phyloP scores from a whole-genome alignment of 1,284 basidiomycete genomes.

The Ceratobasidium theobromae region DNA sequence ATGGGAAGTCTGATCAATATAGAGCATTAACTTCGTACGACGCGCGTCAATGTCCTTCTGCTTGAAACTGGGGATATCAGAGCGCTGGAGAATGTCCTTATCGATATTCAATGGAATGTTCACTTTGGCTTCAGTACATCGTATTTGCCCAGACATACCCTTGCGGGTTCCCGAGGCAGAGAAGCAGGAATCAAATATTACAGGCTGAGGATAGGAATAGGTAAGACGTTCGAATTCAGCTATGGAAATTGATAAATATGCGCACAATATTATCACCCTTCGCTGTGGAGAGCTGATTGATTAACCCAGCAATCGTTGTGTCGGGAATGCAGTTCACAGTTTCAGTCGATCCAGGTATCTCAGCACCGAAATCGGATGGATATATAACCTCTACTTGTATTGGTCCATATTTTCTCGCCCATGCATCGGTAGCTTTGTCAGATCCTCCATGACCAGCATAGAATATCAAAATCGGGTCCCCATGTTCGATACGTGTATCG shows the following conservation, averaged over 20 bases:
- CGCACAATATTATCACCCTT: constrained; percentile 6
- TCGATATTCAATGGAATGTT: neutral
- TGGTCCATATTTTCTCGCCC: neutral
- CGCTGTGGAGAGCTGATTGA: neutral
- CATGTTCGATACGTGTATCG: neutral
- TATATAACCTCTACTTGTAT: neutral
- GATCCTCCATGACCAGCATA: neutral
- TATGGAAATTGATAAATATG: neutral
- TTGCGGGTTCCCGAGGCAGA: neutral
- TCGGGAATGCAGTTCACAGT: neutral
- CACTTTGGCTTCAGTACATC: neutral
- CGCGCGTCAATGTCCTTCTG: neutral
- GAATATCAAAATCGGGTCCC: neutral
- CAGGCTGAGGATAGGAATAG: neutral
- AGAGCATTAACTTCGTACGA: neutral
- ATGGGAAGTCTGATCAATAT: neutral
- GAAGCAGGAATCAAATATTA: neutral
- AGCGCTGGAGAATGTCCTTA: neutral
- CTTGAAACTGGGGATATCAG: neutral
- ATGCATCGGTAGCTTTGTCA: neutral
- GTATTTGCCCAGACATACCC: neutral
- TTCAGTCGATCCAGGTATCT: neutral
- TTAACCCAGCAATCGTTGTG: neutral
- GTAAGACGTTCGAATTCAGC: neutral
- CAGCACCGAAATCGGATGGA: neutral